A percentile compares a stretch with the other conserved stretches of the same genome.
phyloP scores from a whole-genome alignment of 345 rosid species.

The Rhizophora apiculata region DNA sequence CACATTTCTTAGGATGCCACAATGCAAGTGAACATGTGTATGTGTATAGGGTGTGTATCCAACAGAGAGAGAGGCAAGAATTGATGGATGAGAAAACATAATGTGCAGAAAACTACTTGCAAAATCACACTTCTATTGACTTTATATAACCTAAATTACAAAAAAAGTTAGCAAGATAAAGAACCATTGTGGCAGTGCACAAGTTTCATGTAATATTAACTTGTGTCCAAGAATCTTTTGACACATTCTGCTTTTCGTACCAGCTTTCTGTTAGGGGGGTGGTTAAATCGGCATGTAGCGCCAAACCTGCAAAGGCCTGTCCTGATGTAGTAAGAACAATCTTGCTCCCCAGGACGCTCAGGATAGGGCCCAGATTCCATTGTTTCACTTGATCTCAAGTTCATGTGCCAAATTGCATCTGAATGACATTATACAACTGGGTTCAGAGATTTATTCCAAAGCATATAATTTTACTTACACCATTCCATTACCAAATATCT shows the following conservation, averaged over 20 bases:
- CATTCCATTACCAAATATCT: too few species aligned
- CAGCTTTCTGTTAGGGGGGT: slow-evolving; percentile 90
- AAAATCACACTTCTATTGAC: not conserved
- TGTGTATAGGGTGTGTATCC: not conserved
- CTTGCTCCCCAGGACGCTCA: slow-evolving; percentile 88
- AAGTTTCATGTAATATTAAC: slow-evolving; percentile 6
- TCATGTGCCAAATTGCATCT: slow-evolving; percentile 94
- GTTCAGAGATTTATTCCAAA: slow-evolving; percentile 16
- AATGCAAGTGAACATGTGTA: not conserved
- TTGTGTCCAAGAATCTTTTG: slow-evolving; percentile 15
- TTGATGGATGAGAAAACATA: not conserved
- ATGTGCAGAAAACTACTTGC: not conserved
- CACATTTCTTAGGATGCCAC: not conserved
- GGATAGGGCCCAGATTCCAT: slow-evolving; percentile 77
- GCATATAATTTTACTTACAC: too few species aligned
- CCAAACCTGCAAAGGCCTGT: slow-evolving; percentile 98
- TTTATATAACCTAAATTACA: not conserved
- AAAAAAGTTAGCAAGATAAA: not conserved
- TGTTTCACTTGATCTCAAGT: slow-evolving; percentile 60
- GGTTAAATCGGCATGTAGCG: slow-evolving; percentile 60
- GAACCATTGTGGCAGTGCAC: slow-evolving; percentile 7
- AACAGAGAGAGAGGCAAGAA: not conserved
- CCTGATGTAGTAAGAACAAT: slow-evolving; percentile 94
- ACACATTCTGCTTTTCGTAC: slow-evolving; percentile 39
- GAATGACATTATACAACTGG: slow-evolving; percentile 23